Conservation (phyloP, 306 rosid genomes). For the Macrotyloma uniflorum region DNA sequence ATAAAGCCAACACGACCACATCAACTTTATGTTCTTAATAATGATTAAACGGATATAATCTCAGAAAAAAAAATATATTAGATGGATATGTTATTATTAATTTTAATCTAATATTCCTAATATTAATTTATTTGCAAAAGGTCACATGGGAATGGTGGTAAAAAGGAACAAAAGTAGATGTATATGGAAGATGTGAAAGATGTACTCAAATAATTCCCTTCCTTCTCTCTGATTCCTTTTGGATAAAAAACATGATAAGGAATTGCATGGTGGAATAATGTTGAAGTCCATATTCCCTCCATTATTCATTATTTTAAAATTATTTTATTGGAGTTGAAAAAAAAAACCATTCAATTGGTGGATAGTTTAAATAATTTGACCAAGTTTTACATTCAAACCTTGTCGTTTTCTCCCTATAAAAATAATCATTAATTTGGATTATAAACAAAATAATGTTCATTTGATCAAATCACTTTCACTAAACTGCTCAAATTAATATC, state of each 20-base stretch:
- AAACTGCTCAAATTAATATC: background rate
- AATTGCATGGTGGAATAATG: background rate
- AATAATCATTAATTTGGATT: background rate
- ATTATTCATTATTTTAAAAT: background rate
- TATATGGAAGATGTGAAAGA: background rate
- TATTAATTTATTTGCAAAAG: background rate
- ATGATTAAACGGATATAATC: background rate
- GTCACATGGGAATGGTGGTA: background rate
- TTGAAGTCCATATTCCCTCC: background rate
- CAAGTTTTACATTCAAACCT: no score
- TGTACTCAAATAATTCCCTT: no score
- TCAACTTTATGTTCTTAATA: background rate
- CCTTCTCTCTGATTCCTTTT: background rate
- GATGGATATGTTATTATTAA: no score
- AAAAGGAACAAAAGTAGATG: background rate
- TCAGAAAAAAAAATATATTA: background rate
- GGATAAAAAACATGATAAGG: slow-evolving; percentile 19
- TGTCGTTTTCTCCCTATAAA: no score
- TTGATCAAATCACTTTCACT: background rate
- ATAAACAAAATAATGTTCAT: background rate
- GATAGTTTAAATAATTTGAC: background rate
- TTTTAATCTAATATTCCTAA: background rate
- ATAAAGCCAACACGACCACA: background rate
- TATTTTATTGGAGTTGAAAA: background rate
- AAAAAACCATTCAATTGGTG: background rate